These are phyloP conservation scores for Madurella mycetomatis DNA, from an alignment of 2,329 filamentous ascomycete species.

Conservation along the genomic window DNA sequence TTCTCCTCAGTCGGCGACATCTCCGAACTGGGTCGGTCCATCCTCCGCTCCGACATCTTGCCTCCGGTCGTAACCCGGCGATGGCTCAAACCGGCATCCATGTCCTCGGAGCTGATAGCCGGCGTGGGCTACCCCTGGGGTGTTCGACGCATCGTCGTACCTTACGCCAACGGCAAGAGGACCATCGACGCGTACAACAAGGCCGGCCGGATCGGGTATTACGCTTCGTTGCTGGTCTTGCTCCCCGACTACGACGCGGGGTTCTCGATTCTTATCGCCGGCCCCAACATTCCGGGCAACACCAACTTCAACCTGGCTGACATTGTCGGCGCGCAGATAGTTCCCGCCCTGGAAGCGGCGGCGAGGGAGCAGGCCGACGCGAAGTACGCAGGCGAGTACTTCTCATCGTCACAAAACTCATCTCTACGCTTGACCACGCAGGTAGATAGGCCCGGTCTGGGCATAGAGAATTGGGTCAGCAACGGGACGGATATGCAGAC, in stretches of 20 bases:
- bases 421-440: constrained; percentile 20
- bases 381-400: constrained; percentile 18
- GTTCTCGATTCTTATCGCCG: constrained; percentile 28
- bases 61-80: constrained; percentile 34
- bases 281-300: constrained; percentile 19
- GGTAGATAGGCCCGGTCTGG: constrained; percentile 19
- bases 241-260: constrained; percentile 25
- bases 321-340: constrained; percentile 16
- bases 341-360: constrained; percentile 24
- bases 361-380: constrained; percentile 19
- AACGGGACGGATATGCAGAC: constrained; percentile 23
- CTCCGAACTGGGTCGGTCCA: constrained; percentile 39
- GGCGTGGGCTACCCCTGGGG: constrained; percentile 44
- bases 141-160: constrained; percentile 32
- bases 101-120: constrained; percentile 35
- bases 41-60: constrained; percentile 37
- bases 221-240: constrained; percentile 24
- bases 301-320: constrained; percentile 23
- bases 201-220: constrained; percentile 26
- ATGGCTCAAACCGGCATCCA: constrained; percentile 40
- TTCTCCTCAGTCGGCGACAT: constrained; percentile 42
- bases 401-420: constrained; percentile 3
- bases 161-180: constrained; percentile 26
- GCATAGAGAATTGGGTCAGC: constrained; percentile 20
- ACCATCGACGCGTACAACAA: constrained; percentile 29